Percentiles rank a stretch among this genome's conserved stretches.
Conservation (phyloP, 345 rosid species). For the Eucalyptus polybractea region DNA sequence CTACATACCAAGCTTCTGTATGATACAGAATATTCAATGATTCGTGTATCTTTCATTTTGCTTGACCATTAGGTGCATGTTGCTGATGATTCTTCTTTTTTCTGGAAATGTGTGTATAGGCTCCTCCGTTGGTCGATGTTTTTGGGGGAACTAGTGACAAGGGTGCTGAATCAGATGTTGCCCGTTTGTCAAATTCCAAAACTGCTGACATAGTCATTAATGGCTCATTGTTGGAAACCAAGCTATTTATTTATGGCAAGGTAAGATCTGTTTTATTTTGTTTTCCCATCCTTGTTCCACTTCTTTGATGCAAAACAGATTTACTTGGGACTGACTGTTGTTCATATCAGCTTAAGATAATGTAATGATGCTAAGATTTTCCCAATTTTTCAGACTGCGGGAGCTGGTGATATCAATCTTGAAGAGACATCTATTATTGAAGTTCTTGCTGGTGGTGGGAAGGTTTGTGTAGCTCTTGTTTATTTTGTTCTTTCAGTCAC, state of each 20-base stretch:
- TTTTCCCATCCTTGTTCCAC: neutral
- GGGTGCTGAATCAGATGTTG: conserved; percentile 21
- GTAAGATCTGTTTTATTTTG: conserved; percentile 17
- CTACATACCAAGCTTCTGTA: conserved; percentile 98
- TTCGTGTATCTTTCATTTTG: neutral
- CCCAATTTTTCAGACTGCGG: conserved; percentile 32
- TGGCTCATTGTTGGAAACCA: conserved; percentile 74
- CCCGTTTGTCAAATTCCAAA: conserved; percentile 30
- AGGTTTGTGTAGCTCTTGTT: conserved; percentile 43
- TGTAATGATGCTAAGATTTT: neutral
- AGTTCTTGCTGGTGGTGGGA: conserved; percentile 84
- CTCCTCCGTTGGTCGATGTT: conserved; percentile 55
- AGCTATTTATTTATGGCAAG: conserved; percentile 76
- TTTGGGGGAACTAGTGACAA: conserved; percentile 39
- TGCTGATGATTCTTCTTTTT: neutral
- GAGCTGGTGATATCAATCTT: conserved; percentile 18
- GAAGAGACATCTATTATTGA: conserved; percentile 71
- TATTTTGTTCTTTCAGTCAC: neutral
- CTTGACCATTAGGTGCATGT: neutral
- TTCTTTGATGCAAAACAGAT: neutral
- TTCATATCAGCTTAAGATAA: neutral
- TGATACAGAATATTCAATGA: neutral
- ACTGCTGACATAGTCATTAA: conserved; percentile 72
- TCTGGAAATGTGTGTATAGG: conserved; percentile 10
- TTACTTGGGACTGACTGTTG: neutral